Percentiles rank a stretch among this genome's conserved stretches.
These are phyloP conservation scores for Inga leiocalycina DNA, from an alignment of 306 rosid species.

Conservation along the genomic window DNA sequence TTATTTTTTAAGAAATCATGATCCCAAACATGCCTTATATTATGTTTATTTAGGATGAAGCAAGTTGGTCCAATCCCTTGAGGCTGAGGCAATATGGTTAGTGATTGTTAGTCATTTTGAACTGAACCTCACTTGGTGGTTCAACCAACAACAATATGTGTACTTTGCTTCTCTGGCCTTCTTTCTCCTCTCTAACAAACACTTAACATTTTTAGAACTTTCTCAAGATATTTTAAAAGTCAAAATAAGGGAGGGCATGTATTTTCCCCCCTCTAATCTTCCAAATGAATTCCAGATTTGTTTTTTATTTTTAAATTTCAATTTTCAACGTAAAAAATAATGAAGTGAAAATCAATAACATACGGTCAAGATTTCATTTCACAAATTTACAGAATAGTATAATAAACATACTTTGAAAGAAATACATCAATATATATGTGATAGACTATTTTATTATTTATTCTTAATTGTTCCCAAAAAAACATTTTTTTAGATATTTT, in stretches of 20 bases:
- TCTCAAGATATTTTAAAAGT: not conserved
- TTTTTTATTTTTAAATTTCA: too few relatives aligned
- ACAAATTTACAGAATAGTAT: too few relatives aligned
- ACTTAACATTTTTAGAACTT: not conserved
- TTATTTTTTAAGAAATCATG: too few relatives aligned
- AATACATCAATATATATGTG: too few relatives aligned
- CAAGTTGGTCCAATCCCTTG: not conserved
- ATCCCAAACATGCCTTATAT: too few relatives aligned
- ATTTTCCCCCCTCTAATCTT: not conserved
- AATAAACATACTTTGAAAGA: too few relatives aligned
- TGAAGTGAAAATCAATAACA: not conserved
- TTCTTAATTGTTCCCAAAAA: not conserved
- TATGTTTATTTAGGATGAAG: not conserved
- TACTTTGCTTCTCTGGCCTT: not conserved
- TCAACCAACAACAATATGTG: not conserved
- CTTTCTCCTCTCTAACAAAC: not conserved
- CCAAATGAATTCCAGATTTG: not conserved
- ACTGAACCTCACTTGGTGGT: not conserved
- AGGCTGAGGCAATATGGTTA: not conserved
- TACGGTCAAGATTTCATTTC: too few relatives aligned
- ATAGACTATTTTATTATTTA: too few relatives aligned
- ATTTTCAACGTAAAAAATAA: too few relatives aligned
- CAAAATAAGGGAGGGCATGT: not conserved
- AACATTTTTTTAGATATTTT: not conserved
- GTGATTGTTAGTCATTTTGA: not conserved